Evolutionary conservation across 495 filamentous ascomycete species (phyloP).

Genomic region (Cryomyces minteri): DNA sequence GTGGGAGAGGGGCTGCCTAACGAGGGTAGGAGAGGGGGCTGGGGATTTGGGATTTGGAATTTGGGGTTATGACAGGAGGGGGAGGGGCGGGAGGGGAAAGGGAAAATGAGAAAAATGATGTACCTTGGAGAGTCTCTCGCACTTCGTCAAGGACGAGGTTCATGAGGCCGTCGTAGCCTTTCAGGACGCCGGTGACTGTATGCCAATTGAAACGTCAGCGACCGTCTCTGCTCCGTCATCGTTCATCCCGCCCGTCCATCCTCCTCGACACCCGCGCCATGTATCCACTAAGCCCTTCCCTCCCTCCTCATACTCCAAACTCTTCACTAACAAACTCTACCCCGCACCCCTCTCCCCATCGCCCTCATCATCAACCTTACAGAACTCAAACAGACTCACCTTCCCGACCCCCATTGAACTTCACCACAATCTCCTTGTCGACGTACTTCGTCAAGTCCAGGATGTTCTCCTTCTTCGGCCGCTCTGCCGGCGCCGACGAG

Average conservation of each 20-base stretch:
- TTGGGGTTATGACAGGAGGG: neutral
- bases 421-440: slow-evolving; percentile 86
- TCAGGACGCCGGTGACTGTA: slow-evolving; percentile 69
- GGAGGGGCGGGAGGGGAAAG: slow-evolving; percentile 3
- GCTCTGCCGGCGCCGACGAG: slow-evolving; percentile 17
- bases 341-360: neutral
- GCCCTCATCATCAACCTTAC: neutral
- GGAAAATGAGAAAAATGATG: slow-evolving; percentile 3
- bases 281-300: neutral
- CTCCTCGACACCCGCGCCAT: too few species aligned
- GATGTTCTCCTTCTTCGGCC: slow-evolving; percentile 94
- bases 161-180: slow-evolving; percentile 94
- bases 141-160: slow-evolving; percentile 93
- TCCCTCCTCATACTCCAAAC: neutral
- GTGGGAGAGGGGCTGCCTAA: neutral
- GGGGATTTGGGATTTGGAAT: neutral
- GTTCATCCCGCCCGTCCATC: neutral
- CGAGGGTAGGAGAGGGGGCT: neutral
- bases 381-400: slow-evolving; percentile 30
- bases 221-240: neutral
- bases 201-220: neutral
- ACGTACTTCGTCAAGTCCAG: slow-evolving; percentile 88
- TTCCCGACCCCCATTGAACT: slow-evolving; percentile 91
- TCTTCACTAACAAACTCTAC: neutral
- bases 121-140: slow-evolving; percentile 74